These are phyloP conservation scores for Tulasnella sp. DNA, from an alignment of 768 basidiomycete species.

Conservation along the genomic window DNA sequence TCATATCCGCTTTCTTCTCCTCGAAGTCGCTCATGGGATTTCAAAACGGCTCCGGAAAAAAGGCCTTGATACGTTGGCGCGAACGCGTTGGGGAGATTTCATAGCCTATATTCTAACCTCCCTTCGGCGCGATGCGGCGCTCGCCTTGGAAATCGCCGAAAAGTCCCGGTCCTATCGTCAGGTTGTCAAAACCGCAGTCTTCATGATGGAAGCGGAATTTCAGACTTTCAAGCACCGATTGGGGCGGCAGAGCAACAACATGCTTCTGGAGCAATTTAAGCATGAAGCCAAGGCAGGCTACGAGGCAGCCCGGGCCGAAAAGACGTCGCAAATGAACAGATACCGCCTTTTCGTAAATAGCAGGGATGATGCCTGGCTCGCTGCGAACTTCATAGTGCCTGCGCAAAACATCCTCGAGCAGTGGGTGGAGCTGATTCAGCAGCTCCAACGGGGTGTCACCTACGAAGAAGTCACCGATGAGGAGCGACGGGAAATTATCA, in stretches of 20 bases:
- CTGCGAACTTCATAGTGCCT: constrained; percentile 48
- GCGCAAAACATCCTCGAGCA: constrained; percentile 51
- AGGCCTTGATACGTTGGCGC: constrained; percentile 15
- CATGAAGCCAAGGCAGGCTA: background rate
- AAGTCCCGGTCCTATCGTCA: constrained; percentile 59
- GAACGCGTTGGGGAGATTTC: constrained; percentile 52
- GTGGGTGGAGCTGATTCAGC: constrained; percentile 51
- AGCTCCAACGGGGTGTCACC: constrained; percentile 45
- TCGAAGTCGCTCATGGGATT: constrained; percentile 51
- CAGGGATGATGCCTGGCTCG: constrained; percentile 49
- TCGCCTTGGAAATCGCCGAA: constrained; percentile 53
- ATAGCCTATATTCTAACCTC: constrained; percentile 52
- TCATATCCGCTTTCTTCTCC: constrained; percentile 56
- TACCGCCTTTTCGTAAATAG: background rate
- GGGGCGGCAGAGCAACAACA: background rate
- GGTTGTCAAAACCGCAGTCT: constrained; percentile 51
- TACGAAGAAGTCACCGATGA: constrained; percentile 58
- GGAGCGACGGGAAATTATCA: constrained; percentile 57
- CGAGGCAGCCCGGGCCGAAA: constrained; percentile 3
- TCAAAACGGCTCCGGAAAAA: constrained; percentile 45
- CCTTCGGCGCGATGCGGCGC: constrained; percentile 53
- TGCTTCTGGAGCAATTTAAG: background rate
- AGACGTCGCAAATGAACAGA: background rate
- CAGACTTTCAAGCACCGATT: background rate
- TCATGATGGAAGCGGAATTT: constrained; percentile 52